Evolutionary conservation across 345 rosid genomes (phyloP), one percentile per base, ranked within the genome.

Genomic region (Rhodomyrtus tomentosa): DNA sequence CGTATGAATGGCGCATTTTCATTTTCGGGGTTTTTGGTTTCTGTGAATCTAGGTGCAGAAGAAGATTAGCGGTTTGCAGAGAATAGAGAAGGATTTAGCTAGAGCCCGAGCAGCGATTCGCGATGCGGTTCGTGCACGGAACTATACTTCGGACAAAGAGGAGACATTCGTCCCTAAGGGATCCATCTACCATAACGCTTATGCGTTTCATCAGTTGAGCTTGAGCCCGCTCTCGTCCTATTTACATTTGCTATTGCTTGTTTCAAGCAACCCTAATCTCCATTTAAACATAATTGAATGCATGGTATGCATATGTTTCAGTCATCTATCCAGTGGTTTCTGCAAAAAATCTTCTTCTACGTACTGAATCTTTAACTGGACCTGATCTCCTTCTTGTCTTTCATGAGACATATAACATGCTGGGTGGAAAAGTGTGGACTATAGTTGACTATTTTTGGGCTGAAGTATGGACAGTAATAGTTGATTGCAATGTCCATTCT

Each of bases 171-270:
- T 90, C 49, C 96, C 98, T 25, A 85, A 85, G 72, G 98, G 96
- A 49, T 58, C 87, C 18, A 73, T 92, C 54, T 95, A 95, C 87
- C 89, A 93, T 86, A 95, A 93, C 76, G 82, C 93, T 0, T 85
- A 86, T 53, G 93, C 96, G 27, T 95, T 95, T 90, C 96, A 94
- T 82, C 98, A 92, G 98, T 95, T 91, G 87, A 90, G 92, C 86
- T 81, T 50, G 84, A 24, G 42, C 5, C 27, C 52, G 3, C 2
- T 14, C 29, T 51, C 48, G 25, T 48, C 7, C 24, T 0, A 13
- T 40, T 50, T 79, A 21, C 50, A 1, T 14, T 83, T 51, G 13
- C 14, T 6, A 4, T 5, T 11, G 11, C 38, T 22, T n/a, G 10
- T 5, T 83, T 49, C 53, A 51, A 6, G 15, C 53, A 51, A 51